phyloP scores from a whole-genome alignment of 2,329 filamentous ascomycete species.

The Fusarium paranaense region DNA sequence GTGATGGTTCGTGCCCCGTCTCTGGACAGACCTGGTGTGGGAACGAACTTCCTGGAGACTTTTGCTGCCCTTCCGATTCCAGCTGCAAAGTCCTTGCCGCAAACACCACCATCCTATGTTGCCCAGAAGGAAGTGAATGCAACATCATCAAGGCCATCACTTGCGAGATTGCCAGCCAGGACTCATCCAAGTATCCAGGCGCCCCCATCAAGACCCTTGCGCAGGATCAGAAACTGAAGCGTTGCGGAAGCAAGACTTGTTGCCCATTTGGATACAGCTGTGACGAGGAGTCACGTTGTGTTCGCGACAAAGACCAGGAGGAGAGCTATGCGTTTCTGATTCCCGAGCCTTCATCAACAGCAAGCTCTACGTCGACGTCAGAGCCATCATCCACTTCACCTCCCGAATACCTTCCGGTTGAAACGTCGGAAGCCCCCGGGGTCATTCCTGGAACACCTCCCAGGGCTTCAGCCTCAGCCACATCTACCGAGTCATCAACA shows the following conservation, averaged over 20 bases:
- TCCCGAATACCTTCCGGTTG: constrained; percentile 25
- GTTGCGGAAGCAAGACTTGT: constrained; percentile 33
- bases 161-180: constrained; percentile 34
- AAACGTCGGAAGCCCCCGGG: constrained; percentile 34
- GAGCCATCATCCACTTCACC: background rate
- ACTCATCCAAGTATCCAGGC: constrained; percentile 27
- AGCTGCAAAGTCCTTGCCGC: constrained; percentile 41
- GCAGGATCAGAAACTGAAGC: constrained; percentile 29
- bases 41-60: constrained; percentile 30
- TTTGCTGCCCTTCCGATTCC: constrained; percentile 36
- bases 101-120: constrained; percentile 43
- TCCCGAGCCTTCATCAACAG: constrained; percentile 20
- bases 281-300: constrained; percentile 27
- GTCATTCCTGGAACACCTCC: constrained; percentile 16
- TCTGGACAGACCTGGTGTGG: constrained; percentile 36
- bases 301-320: constrained; percentile 37
- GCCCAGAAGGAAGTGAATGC: constrained; percentile 37
- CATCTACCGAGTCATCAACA: constrained; percentile 16
- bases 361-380: constrained; percentile 14
- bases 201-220: constrained; percentile 38
- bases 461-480: constrained; percentile 9
- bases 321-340: constrained; percentile 36
- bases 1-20: constrained; percentile 34
- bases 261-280: constrained; percentile 45
- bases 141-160: constrained; percentile 37